Base-by-base conservation (phyloP, 352 stramenopile genomes). In the Phytopythium ostracodes region DNA sequence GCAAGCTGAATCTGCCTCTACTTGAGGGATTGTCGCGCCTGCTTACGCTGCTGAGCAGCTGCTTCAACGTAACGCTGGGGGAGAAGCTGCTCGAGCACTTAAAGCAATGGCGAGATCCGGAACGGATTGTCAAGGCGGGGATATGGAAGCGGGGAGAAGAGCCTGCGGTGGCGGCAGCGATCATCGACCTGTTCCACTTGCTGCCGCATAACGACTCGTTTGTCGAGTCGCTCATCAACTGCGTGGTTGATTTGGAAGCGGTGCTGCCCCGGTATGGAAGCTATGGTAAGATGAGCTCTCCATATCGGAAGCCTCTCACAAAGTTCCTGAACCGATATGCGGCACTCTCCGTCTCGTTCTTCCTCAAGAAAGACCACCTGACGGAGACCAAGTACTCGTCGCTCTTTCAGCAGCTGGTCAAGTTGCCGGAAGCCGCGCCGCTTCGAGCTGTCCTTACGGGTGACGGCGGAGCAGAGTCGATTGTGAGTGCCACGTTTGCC, bases 1-100 rank as follows among this genome's bases (percentile, higher is more conserved):
- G 94, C 24, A 98, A 98, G 62, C 83, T 99, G n/a, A 98, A 97
- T 43, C 67, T 98, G 22, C 89, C 91, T n/a, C 67, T 99, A 11
- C 71, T 99, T 7, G 87, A 98, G 70, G 97, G 94, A 2, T 76
- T 99, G 9, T 91, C 89, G 18, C 81, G 93, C 31, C 73, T 99
- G 36, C 71, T 99, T 8, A 95, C 87, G 6, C 74, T 99, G 0
- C 75, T 99, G 2, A 98, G 91, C 60, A 98, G 87, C 46, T 99
- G 96, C 79, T 99, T 99, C 64, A 99, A 99, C 59, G 96, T 98
- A 38, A 98, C 95, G 15, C 76, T 99, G 1, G 97, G 96, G 8
- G 96, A 99, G 65, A 99, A 99, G 68, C 68, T 99, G 33, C 70
- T 99, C 1, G 96, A 99, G 62, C 96, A 98, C 66, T 68, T 99